Base-by-base conservation (phyloP, 345 rosid species). In the Camelina laxa region DNA sequence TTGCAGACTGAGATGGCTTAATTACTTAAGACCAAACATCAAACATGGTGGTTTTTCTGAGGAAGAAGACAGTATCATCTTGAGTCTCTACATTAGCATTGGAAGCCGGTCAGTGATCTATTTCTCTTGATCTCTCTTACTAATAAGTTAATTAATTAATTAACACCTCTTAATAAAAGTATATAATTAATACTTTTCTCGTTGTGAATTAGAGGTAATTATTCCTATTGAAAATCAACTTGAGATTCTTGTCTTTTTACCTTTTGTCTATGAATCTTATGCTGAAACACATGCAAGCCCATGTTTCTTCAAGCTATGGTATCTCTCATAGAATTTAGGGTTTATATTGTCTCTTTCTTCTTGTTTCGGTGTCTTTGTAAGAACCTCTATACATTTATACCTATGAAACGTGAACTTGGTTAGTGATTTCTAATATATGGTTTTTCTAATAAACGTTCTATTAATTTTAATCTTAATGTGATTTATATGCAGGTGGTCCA, bases 31-130 rank as follows among this genome's bases (percentile, higher is more conserved):
- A 71, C 98, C 98, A 31, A 90, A 94, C 77, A 86, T 94, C 81
- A 94, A 90, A 81, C 98, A 94, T 79, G 98, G 98, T 33, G 95
- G 96, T 75, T 94, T 94, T 84, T 87, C 98, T 68, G 98, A 94
- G 74, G 97, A 94, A 82, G 98, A 91, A 85, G 98, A 94, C 86
- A 88, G 86, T 70, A 87, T 90, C 87, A 94, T 94, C 72, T 87
- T 96, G 87, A 91, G 87, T 86, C 98, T 94, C 81, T 94, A 91
- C 82, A 87, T 91, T 13, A 94, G 98, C 81, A 94, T 94, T 80
- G 98, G 98, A 75, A 94, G 98, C 95, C 84, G 98, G 98, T 87
- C 3, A 14, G 75, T 56, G 20, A 39, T 60, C 16, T 17, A 35
- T 66, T 20, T 61, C 65, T 69, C 54, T 49, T 72, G 19, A 55